phyloP scores from a whole-genome alignment of 2,329 filamentous ascomycete genomes.

The Phoma sp. region DNA sequence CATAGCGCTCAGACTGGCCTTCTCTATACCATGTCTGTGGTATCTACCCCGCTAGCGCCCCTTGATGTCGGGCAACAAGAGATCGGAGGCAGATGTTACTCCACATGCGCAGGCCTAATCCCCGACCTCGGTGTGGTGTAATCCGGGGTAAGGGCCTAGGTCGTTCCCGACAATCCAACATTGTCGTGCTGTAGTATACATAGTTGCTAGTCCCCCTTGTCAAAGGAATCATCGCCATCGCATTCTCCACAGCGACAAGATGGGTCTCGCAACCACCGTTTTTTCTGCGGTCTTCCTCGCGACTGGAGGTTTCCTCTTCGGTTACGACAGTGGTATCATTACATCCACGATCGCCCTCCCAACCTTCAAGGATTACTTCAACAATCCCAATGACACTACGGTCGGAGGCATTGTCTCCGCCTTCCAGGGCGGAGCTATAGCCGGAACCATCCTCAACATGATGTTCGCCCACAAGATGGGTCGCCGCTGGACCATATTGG shows the following conservation, averaged over 20 bases:
- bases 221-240: slow-evolving; percentile 3
- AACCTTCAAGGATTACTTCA: slow-evolving; percentile 39
- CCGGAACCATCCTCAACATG: slow-evolving; percentile 25
- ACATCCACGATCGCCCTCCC: slow-evolving; percentile 39
- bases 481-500: slow-evolving; percentile 39
- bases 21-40: not conserved
- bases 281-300: slow-evolving; percentile 28
- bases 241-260: slow-evolving; percentile 6
- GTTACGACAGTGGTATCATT: slow-evolving; percentile 45
- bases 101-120: not conserved
- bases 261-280: slow-evolving; percentile 26
- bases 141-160: slow-evolving; percentile 6
- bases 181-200: slow-evolving; percentile 4
- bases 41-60: slow-evolving; percentile 5
- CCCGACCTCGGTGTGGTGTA: not conserved
- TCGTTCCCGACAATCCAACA: not conserved
- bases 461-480: slow-evolving; percentile 23
- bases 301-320: slow-evolving; percentile 36
- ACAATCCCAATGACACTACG: slow-evolving; percentile 29
- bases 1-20: not conserved
- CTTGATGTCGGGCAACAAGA: not conserved
- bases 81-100: slow-evolving; percentile 3
- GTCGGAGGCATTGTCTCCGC: slow-evolving; percentile 47
- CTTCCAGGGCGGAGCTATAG: slow-evolving; percentile 45
- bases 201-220: not conserved